phyloP scores from a whole-genome alignment of 2,329 filamentous ascomycete genomes.

The Ophiocordyceps robertsii region DNA sequence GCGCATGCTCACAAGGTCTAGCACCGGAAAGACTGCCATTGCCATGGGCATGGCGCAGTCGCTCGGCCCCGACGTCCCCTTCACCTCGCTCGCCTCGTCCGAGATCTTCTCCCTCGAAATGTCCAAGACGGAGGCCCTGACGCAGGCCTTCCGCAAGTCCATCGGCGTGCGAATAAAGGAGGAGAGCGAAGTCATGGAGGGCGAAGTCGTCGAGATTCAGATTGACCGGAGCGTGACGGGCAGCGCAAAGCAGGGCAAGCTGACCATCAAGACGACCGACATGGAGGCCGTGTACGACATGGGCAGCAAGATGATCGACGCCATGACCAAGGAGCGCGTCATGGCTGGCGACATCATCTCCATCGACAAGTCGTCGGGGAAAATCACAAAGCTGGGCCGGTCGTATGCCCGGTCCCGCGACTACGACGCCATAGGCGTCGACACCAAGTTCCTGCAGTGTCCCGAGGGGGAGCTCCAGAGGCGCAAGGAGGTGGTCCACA shows the following conservation, averaged over 20 bases:
- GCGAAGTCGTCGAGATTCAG: slow-evolving; percentile 97
- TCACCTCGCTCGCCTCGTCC: slow-evolving; percentile 88
- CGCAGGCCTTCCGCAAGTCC: slow-evolving; percentile 96
- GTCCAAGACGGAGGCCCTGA: slow-evolving; percentile 97
- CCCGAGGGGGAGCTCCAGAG: slow-evolving; percentile 96
- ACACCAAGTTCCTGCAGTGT: slow-evolving; percentile 96
- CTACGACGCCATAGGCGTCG: slow-evolving; percentile 97
- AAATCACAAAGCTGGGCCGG: slow-evolving; percentile 92
- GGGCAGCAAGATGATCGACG: slow-evolving; percentile 99
- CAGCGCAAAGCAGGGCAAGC: slow-evolving; percentile 93
- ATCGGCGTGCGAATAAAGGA: slow-evolving; percentile 98
- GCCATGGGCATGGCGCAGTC: slow-evolving; percentile 99
- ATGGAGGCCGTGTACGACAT: slow-evolving; percentile 99
- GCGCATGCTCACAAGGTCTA: slow-evolving; percentile 19
- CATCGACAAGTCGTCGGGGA: slow-evolving; percentile 96
- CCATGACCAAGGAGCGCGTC: slow-evolving; percentile 98
- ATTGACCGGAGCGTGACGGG: slow-evolving; percentile 95
- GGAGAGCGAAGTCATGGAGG: slow-evolving; percentile 98
- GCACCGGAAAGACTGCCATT: slow-evolving; percentile 96
- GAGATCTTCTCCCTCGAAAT: slow-evolving; percentile 99
- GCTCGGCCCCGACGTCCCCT: slow-evolving; percentile 84
- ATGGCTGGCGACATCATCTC: slow-evolving; percentile 98
- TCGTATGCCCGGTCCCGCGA: slow-evolving; percentile 91
- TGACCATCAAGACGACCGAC: slow-evolving; percentile 98
- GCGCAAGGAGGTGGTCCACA: slow-evolving; percentile 93